Base-by-base conservation (phyloP, 768 basidiomycete species). In the Pisolithus microcarpus region DNA sequence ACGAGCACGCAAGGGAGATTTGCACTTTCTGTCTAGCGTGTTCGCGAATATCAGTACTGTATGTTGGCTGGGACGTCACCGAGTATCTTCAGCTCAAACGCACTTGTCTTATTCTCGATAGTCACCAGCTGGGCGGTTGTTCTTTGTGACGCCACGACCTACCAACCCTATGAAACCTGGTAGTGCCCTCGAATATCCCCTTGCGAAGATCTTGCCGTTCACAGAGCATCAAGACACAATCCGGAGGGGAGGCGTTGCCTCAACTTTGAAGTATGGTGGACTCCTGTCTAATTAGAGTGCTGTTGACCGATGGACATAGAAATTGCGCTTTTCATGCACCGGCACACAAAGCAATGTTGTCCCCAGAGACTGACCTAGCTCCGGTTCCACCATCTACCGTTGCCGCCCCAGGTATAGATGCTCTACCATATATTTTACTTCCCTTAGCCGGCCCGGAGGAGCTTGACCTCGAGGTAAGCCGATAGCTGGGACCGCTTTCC, bases 391-490 rank as follows among this genome's bases (percentile, higher is more conserved):
- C 86, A 1, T 82, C 83, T 16, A 70, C 68, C n/a, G 58, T 61
- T 13, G 66, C 66, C 3, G 81, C 85, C 3, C 81, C 88, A 2
- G 92, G 93, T 5, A 81, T 97, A 34, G 86, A 92, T 66, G 79
- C 86, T 2, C 75, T 98, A 9, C 86, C 91, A 0, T 87, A 83
- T 61, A 74, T 99, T 10, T 75, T 99, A 3, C 78, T 94, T 0
- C 95, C 96, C 0, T 73, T 99, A 2, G 92, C 95, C 38, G 94
- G 95, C 6, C 87, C 92, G 1, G 96, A 98, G 67, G 96, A 98
- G 67, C 84, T 90, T 53, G 93, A 96, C 51, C 74, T 95, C 1
- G 94, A 97, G 54, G 91, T 90, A 57, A 48, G 74, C 43, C 19
- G 18, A 6, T 28, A 5, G 10, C 23, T 6, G 5, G 18, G 24